Evolutionary conservation across 805 yeast genomes (phyloP).

Genomic region (Saturnispora halmiae): DNA sequence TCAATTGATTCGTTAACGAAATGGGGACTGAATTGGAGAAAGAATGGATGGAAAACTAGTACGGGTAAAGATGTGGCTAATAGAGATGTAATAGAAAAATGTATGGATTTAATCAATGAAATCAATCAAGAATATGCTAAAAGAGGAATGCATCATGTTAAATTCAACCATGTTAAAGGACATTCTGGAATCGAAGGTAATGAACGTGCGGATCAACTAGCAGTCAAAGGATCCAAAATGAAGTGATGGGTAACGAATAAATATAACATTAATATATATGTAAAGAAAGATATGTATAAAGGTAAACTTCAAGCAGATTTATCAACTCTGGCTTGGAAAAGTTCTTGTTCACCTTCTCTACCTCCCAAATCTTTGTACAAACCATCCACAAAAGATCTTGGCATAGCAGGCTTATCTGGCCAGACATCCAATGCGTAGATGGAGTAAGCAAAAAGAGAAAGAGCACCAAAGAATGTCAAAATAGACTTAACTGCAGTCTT

Average conservation of each 20-base stretch:
- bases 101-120: slow-evolving; percentile 21
- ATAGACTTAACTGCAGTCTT: slow-evolving; percentile 51
- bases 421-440: slow-evolving; percentile 44
- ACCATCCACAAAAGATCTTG: slow-evolving; percentile 72
- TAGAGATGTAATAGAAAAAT: slow-evolving; percentile 38
- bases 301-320: slow-evolving; percentile 11
- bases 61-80: slow-evolving; percentile 41
- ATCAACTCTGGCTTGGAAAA: slow-evolving; percentile 36
- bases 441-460: slow-evolving; percentile 34
- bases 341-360: slow-evolving; percentile 35
- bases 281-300: not conserved
- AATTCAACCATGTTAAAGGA: slow-evolving; percentile 57
- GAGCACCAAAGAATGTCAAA: slow-evolving; percentile 44
- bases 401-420: slow-evolving; percentile 66
- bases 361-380: slow-evolving; percentile 70
- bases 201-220: slow-evolving; percentile 67
- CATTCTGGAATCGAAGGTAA: slow-evolving; percentile 67
- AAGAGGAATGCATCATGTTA: slow-evolving; percentile 32
- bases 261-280: not conserved
- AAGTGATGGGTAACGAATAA: not conserved
- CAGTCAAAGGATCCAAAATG: slow-evolving; percentile 40
- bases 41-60: slow-evolving; percentile 44
- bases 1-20: slow-evolving; percentile 44
- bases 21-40: slow-evolving; percentile 52
- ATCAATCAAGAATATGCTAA: slow-evolving; percentile 32